Evolutionary conservation across 116 monocot species (phyloP), one percentile per base, ranked within the genome.

Genomic region (Trichopus zeylanicus): DNA sequence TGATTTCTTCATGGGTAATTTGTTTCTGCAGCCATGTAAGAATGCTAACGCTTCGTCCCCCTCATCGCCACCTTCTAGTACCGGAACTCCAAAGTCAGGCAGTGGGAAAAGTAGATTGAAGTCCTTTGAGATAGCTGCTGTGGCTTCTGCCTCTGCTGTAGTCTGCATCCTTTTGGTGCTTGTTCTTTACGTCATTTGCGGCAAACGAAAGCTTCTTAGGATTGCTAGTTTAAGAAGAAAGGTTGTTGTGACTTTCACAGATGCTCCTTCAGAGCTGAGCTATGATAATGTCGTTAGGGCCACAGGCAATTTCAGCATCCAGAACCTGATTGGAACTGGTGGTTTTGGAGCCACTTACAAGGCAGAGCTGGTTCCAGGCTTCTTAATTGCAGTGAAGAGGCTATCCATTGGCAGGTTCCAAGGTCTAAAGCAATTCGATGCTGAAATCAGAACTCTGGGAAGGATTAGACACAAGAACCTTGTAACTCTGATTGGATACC

Each of bases 261-360:
- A 78, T 31, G 46, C 74, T 63, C 67, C 81, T 37, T 26, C 72
- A 29, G 81, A 81, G 62, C 46, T 86, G 59, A 78, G 48, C 62
- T 86, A 71, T 57, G 77, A 78, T 5, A 78, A 72, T 46, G 51
- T 81, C 9, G 38, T 81, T 6, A 61, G 27, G 67, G 78, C 81
- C 30, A 86, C 81, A 2, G 62, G 74, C 9, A 78, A 86, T 27
- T 86, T 86, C 59, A 81, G 86, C 62, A 67, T 86, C 23, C 68
- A 71, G 64, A 86, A 78, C 57, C 63, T 86, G 57, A 86, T 86
- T 51, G 86, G 86, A 21, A 81, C 65, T 7, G 86, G 81, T 24
- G 81, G 86, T 2, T 86, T 86, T 58, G 81, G 86, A 3, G 70
- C 78, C 7, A 86, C 81, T 46, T 86, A 81, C 78, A 81, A 75